Conservation (phyloP, 345 rosid species). For the Salix viminalis region DNA sequence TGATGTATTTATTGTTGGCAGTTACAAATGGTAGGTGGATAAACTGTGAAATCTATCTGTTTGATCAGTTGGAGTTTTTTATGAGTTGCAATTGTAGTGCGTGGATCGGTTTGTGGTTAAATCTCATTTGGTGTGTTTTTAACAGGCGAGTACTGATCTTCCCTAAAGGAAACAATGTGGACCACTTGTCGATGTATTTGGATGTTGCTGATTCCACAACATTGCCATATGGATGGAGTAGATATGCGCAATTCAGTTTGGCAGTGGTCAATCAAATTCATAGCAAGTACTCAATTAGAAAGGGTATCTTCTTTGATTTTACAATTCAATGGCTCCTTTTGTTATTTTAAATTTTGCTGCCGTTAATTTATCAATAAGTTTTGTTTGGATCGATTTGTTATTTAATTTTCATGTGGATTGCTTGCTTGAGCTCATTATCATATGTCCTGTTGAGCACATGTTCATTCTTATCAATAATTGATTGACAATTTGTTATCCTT, state of each 20-base stretch:
- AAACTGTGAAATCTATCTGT: neutral
- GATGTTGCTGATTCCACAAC: constrained; percentile 83
- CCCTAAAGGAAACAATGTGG: constrained; percentile 91
- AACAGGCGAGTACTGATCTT: constrained; percentile 84
- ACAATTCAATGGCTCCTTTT: neutral
- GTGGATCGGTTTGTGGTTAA: neutral
- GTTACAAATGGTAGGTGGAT: constrained; percentile 72
- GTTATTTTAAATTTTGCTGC: neutral
- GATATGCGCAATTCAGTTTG: constrained; percentile 88
- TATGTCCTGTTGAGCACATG: neutral
- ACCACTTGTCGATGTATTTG: constrained; percentile 89
- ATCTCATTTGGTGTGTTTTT: constrained; percentile 16
- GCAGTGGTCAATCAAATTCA: constrained; percentile 79
- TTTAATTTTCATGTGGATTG: neutral
- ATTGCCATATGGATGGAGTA: constrained; percentile 91
- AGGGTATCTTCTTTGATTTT: constrained; percentile 42
- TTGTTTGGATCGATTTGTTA: neutral
- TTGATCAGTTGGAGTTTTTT: neutral
- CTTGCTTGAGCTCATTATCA: neutral
- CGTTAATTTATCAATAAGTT: neutral
- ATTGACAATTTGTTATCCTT: neutral
- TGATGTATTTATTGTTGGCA: constrained; percentile 68
- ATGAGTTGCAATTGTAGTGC: neutral
- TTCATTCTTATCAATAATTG: neutral
- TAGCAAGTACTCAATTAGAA: constrained; percentile 65